phyloP scores from a whole-genome alignment of 495 filamentous ascomycete species.

The Tuber borchii region DNA sequence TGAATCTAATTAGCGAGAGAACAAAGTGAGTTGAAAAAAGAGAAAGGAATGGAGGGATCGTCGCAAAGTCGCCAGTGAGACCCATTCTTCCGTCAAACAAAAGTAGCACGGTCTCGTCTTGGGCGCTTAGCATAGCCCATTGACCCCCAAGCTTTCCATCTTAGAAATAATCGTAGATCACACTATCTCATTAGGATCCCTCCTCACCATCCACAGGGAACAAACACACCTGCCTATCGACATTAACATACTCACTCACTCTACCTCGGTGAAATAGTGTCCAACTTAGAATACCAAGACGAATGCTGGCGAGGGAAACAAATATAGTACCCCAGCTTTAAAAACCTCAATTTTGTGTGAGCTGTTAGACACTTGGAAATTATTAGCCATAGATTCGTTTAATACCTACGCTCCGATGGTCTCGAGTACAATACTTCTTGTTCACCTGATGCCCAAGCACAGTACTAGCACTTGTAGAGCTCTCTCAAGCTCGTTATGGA shows the following conservation, averaged over 20 bases:
- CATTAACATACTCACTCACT: background rate
- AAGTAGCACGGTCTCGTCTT: background rate
- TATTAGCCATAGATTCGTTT: background rate
- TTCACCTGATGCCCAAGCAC: too few species aligned
- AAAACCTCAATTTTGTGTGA: background rate
- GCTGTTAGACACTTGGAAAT: too few species aligned
- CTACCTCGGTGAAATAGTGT: background rate
- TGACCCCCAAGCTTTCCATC: background rate
- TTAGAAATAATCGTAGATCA: background rate
- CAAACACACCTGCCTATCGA: background rate
- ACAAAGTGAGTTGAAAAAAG: background rate
- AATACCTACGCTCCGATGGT: background rate
- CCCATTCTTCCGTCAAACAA: background rate
- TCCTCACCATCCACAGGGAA: background rate
- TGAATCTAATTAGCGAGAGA: background rate
- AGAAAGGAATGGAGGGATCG: background rate
- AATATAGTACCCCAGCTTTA: background rate
- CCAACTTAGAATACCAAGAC: background rate
- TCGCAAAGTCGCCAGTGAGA: background rate
- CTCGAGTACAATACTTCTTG: too few species aligned
- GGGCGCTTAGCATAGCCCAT: background rate
- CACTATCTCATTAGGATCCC: background rate
- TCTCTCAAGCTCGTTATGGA: background rate
- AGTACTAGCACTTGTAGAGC: too few species aligned
- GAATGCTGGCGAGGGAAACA: background rate